These are phyloP conservation scores for Pseudohyphozyma bogoriensis DNA, from an alignment of 768 basidiomycete genomes.

Conservation along the genomic window DNA sequence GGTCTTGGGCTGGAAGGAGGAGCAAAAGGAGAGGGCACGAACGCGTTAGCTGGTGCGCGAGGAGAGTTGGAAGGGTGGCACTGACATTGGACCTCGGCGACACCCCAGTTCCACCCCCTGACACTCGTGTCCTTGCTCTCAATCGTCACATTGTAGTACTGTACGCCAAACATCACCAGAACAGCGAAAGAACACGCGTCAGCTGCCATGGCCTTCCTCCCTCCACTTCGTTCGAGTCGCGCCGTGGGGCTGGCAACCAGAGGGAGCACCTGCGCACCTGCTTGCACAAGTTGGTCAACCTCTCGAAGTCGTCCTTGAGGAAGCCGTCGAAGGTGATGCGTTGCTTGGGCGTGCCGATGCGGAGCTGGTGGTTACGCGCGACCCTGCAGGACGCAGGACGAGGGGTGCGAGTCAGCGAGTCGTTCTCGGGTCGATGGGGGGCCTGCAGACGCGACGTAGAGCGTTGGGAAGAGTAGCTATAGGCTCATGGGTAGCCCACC, in stretches of 20 bases:
- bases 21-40: no score
- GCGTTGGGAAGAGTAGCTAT: background rate
- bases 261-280: slow-evolving; percentile 32
- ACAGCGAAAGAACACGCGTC: background rate
- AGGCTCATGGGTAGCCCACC: no score
- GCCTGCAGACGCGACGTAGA: no score
- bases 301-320: slow-evolving; percentile 73
- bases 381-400: slow-evolving; percentile 44
- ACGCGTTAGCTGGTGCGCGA: background rate
- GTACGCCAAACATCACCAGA: no score
- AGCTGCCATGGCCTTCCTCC: no score
- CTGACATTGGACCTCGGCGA: slow-evolving; percentile 81
- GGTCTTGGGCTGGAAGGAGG: slow-evolving; percentile 60
- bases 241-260: background rate
- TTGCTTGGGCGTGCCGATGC: slow-evolving; percentile 65
- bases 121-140: slow-evolving; percentile 78
- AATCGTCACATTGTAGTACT: slow-evolving; percentile 71
- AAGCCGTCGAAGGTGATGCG: slow-evolving; percentile 91
- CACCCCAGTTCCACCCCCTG: slow-evolving; percentile 98
- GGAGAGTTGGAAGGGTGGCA: background rate
- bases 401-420: no score
- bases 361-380: slow-evolving; percentile 81
- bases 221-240: no score
- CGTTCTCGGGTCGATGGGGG: no score
- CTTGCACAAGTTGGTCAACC: slow-evolving; percentile 66